These are phyloP conservation scores for Aspergillus aculeatus DNA, from an alignment of 2,329 filamentous ascomycete genomes.

Conservation along the genomic window DNA sequence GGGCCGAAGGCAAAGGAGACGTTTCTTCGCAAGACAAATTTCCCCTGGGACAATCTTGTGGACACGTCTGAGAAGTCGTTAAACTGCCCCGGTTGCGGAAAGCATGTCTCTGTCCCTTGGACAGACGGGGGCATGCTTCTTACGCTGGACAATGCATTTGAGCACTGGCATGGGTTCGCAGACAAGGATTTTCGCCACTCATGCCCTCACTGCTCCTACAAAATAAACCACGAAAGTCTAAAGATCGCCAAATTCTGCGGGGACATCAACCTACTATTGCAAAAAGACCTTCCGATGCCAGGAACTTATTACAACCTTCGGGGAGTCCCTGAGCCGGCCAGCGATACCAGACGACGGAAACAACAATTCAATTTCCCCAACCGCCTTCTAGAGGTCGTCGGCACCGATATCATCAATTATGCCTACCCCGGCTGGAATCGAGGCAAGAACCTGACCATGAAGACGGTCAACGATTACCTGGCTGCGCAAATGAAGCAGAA, in stretches of 20 bases:
- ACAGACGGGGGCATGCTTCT: slow-evolving; percentile 44
- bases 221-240: slow-evolving; percentile 58
- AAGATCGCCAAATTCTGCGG: slow-evolving; percentile 61
- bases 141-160: slow-evolving; percentile 26
- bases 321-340: slow-evolving; percentile 49
- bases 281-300: slow-evolving; percentile 57
- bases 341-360: neutral
- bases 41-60: slow-evolving; percentile 60
- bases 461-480: slow-evolving; percentile 52
- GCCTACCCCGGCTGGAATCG: slow-evolving; percentile 17
- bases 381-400: slow-evolving; percentile 53
- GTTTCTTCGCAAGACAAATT: slow-evolving; percentile 53
- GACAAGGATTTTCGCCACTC: slow-evolving; percentile 48
- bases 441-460: slow-evolving; percentile 46
- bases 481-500: slow-evolving; percentile 46
- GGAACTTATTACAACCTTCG: slow-evolving; percentile 62
- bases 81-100: slow-evolving; percentile 56
- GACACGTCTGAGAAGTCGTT: slow-evolving; percentile 52
- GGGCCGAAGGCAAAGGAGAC: slow-evolving; percentile 42
- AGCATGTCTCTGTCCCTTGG: slow-evolving; percentile 55
- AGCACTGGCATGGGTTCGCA: slow-evolving; percentile 31
- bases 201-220: slow-evolving; percentile 54
- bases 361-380: slow-evolving; percentile 54
- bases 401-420: slow-evolving; percentile 41
- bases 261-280: slow-evolving; percentile 54